Percentiles rank a stretch among this genome's conserved stretches.
Conservation (phyloP, 495 filamentous ascomycete genomes). For the Lophium mytilinum region DNA sequence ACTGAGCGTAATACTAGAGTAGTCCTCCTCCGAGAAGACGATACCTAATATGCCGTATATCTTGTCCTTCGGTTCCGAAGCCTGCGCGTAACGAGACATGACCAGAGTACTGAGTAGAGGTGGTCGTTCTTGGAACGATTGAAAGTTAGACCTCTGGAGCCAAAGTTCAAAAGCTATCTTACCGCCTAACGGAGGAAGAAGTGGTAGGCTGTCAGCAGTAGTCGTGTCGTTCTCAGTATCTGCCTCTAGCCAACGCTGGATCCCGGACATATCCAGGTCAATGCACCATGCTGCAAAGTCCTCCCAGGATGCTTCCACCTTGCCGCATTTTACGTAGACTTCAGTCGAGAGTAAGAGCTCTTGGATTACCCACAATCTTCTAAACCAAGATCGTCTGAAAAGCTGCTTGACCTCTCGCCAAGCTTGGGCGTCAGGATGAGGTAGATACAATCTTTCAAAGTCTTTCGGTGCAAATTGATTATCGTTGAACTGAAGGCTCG, state of each 20-base stretch:
- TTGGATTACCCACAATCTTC: background rate
- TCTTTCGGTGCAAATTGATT: background rate
- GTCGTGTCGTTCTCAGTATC: too few species aligned
- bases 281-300: too few species aligned
- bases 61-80: background rate
- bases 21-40: background rate
- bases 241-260: too few species aligned
- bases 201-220: too few species aligned
- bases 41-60: constrained; percentile 3
- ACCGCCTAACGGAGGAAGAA: too few species aligned
- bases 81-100: background rate
- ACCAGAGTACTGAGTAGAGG: background rate
- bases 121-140: too few species aligned
- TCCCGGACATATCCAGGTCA: too few species aligned
- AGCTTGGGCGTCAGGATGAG: background rate
- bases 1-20: background rate
- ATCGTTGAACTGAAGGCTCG: background rate
- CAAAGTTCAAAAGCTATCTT: too few species aligned
- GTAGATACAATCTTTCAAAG: background rate
- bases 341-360: background rate
- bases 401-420: background rate
- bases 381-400: background rate
- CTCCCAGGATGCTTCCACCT: background rate
- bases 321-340: background rate
- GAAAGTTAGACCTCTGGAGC: too few species aligned